These are phyloP conservation scores for Xylaria sp. DNA, from an alignment of 2,329 filamentous ascomycete species.

Conservation along the genomic window DNA sequence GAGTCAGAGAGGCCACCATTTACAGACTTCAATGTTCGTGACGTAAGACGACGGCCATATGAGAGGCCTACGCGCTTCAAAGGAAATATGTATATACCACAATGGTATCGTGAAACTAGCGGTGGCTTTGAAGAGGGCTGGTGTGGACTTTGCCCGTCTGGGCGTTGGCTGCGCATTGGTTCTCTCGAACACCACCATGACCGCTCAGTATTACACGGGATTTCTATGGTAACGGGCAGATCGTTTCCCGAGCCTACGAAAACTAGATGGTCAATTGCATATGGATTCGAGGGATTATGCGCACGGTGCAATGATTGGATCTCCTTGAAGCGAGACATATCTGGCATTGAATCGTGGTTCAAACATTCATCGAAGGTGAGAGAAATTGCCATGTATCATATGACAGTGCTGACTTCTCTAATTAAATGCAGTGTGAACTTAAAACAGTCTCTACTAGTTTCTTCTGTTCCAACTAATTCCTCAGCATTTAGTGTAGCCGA, in stretches of 20 bases:
- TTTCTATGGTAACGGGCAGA: not conserved
- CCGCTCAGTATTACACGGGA: not conserved
- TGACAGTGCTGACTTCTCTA: not conserved
- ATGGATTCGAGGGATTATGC: constrained; percentile 1
- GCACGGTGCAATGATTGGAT: not conserved
- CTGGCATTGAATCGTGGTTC: not conserved
- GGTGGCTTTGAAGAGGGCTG: not conserved
- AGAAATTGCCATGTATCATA: not conserved
- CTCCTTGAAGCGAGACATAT: not conserved
- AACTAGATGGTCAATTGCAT: not conserved
- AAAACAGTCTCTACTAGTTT: no score
- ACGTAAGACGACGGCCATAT: not conserved
- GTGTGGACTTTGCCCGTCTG: not conserved
- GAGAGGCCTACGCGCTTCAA: not conserved
- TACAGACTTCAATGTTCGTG: not conserved
- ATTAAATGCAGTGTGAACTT: not conserved
- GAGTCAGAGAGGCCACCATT: not conserved
- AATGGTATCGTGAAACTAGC: not conserved
- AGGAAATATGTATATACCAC: not conserved
- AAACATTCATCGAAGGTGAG: not conserved
- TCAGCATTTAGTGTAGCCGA: no score
- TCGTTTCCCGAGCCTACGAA: not conserved
- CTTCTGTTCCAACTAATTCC: no score
- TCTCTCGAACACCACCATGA: not conserved
- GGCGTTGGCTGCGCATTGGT: not conserved